These are phyloP conservation scores for Eucalyptus victrix DNA, from an alignment of 345 rosid genomes.

Conservation along the genomic window DNA sequence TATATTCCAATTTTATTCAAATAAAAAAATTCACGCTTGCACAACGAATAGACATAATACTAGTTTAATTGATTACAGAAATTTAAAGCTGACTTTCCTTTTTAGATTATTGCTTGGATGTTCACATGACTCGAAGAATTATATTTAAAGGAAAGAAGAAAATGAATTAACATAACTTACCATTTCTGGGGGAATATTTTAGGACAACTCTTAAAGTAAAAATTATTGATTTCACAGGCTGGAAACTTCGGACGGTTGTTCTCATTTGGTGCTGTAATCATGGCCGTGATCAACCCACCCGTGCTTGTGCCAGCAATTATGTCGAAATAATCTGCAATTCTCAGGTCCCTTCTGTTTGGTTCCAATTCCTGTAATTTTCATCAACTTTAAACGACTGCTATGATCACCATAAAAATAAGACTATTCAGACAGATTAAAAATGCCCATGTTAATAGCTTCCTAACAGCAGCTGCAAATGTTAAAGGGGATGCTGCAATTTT, in stretches of 20 bases:
- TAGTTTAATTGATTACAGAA: not conserved
- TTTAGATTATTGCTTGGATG: not conserved
- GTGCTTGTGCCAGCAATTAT: not conserved
- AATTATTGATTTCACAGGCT: accelerated
- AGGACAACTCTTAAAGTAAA: not conserved
- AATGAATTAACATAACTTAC: not conserved
- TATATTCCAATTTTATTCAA: not conserved
- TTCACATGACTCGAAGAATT: not conserved
- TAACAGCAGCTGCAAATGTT: not conserved
- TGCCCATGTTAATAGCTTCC: not conserved
- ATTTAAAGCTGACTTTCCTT: not conserved
- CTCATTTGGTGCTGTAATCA: not conserved
- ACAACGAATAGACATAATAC: not conserved
- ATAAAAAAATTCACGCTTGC: not conserved
- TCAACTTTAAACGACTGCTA: not conserved
- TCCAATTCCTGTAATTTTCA: not conserved
- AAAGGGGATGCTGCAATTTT: not conserved
- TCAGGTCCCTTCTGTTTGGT: not conserved
- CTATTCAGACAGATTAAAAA: not conserved
- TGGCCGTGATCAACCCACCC: not conserved
- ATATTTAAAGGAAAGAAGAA: not conserved
- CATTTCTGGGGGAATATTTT: not conserved
- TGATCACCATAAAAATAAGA: not conserved
- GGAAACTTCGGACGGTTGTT: not conserved
- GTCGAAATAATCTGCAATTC: not conserved